Evolutionary conservation across 257 asterid genomes (phyloP).

Genomic region (Verbena officinalis): DNA sequence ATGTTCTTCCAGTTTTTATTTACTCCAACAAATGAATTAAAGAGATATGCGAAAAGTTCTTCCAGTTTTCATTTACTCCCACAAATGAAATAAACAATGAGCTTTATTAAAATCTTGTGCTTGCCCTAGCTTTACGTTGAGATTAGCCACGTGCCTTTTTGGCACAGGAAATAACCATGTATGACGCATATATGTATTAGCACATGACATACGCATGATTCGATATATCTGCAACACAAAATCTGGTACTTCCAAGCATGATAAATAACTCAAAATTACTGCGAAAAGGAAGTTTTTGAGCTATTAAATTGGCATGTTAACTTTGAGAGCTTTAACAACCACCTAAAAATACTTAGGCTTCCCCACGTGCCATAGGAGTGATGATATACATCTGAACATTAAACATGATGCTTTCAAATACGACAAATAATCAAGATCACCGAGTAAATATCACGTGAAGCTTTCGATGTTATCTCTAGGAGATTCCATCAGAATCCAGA

Average conservation of each 20-base stretch:
- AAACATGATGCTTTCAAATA: too few species aligned
- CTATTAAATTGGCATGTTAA: background rate
- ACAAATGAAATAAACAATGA: background rate
- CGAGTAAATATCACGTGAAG: background rate
- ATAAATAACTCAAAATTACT: conserved; percentile 15
- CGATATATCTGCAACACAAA: background rate
- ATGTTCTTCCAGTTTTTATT: too few species aligned
- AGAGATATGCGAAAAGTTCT: background rate
- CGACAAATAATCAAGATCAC: background rate
- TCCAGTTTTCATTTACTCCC: background rate
- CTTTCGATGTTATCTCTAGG: background rate
- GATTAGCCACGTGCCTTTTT: background rate
- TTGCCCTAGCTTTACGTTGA: background rate
- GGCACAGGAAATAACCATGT: conserved; percentile 9
- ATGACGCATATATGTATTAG: background rate
- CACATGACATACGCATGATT: background rate
- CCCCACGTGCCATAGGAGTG: too few species aligned
- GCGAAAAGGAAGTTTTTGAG: background rate
- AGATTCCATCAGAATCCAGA: conserved; percentile 14
- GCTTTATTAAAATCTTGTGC: background rate
- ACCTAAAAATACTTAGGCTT: too few species aligned
- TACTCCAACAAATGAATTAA: too few species aligned
- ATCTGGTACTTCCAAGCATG: background rate
- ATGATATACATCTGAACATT: too few species aligned
- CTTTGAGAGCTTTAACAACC: too few species aligned